Conservation (phyloP, 2,329 filamentous ascomycete species). For the Ceratocystis harringtonii region DNA sequence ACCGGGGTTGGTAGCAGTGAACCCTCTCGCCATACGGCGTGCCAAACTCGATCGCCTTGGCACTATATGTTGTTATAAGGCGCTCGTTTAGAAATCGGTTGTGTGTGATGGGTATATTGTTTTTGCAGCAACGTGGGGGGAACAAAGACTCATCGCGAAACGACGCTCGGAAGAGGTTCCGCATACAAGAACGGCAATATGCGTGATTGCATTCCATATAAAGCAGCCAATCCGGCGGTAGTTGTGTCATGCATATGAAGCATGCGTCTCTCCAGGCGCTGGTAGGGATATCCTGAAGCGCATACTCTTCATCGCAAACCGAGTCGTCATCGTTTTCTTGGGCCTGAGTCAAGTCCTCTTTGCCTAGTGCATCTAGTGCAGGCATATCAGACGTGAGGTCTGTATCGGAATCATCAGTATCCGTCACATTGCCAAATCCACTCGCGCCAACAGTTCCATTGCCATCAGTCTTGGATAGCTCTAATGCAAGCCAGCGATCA, state of each 20-base stretch:
- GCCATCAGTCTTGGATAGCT: background rate
- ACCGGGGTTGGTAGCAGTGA: slow-evolving; percentile 34
- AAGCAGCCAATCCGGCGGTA: background rate
- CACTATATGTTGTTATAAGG: slow-evolving; percentile 26
- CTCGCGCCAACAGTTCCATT: background rate
- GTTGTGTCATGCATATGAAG: background rate
- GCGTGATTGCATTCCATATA: slow-evolving; percentile 28
- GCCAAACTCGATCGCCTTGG: slow-evolving; percentile 34
- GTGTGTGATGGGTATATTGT: slow-evolving; percentile 27
- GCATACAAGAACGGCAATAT: slow-evolving; percentile 38
- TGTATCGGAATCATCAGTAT: background rate
- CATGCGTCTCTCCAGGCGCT: background rate
- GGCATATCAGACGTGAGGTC: background rate
- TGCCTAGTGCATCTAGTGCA: background rate
- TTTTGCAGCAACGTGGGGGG: slow-evolving; percentile 38
- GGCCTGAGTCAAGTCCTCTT: background rate
- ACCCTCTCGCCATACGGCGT: slow-evolving; percentile 29
- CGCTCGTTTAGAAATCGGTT: slow-evolving; percentile 25
- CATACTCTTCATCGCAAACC: background rate
- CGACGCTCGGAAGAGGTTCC: slow-evolving; percentile 29
- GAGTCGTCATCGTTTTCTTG: background rate
- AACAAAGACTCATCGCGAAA: slow-evolving; percentile 37
- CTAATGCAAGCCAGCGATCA: background rate
- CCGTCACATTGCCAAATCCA: background rate
- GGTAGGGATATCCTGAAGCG: background rate